These are phyloP conservation scores for Podaxis sp. DNA, from an alignment of 768 basidiomycete genomes.

Conservation along the genomic window DNA sequence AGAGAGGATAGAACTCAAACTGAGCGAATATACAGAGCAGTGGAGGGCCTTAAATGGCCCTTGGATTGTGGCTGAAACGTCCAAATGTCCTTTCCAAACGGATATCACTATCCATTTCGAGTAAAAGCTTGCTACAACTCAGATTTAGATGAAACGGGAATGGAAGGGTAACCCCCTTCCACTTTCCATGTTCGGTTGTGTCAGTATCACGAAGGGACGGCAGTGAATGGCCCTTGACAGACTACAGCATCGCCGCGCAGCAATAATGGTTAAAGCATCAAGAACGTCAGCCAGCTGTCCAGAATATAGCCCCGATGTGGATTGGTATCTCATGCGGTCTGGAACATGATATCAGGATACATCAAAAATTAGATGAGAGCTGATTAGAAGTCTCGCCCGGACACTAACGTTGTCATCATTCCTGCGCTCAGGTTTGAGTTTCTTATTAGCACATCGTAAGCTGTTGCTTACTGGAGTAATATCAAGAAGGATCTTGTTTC, in stretches of 20 bases:
- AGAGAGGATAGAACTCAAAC: background rate
- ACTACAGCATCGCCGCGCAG: background rate
- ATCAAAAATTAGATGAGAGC: background rate
- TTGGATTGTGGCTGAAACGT: background rate
- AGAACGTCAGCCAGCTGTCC: background rate
- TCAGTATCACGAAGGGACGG: background rate
- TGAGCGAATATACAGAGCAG: background rate
- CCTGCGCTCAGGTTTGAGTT: background rate
- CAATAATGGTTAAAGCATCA: background rate
- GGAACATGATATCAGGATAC: background rate
- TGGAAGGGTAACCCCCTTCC: slow-evolving; percentile 1
- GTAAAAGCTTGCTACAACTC: background rate
- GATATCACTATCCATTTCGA: background rate
- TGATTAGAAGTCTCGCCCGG: background rate
- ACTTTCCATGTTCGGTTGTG: background rate
- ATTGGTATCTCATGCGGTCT: background rate
- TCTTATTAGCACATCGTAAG: background rate
- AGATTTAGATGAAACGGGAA: background rate
- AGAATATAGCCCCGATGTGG: background rate
- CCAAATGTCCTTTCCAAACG: background rate
- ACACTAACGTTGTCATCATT: background rate
- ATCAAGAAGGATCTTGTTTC: background rate
- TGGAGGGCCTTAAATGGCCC: background rate
- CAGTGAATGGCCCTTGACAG: background rate
- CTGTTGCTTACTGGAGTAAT: background rate